These are phyloP conservation scores for Botryobasidium botryosum DNA, from an alignment of 768 basidiomycete species.

Conservation along the genomic window DNA sequence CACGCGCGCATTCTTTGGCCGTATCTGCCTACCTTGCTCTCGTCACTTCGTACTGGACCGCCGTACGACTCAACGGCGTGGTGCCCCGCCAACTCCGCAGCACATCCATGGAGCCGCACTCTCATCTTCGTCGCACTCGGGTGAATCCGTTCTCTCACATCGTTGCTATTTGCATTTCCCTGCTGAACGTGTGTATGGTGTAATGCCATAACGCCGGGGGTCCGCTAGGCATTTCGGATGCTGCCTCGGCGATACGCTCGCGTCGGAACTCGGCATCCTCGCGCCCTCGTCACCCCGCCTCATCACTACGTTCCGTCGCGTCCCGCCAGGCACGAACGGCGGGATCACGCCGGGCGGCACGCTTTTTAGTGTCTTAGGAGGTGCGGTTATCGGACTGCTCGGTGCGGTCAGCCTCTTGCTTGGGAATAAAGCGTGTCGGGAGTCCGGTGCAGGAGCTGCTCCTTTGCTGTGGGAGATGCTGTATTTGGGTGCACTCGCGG, in stretches of 20 bases:
- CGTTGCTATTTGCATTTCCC: constrained; percentile 1
- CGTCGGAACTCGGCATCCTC: constrained; percentile 84
- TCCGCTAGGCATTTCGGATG: constrained; percentile 62
- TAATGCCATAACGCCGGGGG: neutral
- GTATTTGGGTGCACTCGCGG: constrained; percentile 47
- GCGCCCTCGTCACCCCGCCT: constrained; percentile 41
- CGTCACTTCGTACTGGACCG: neutral
- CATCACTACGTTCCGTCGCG: constrained; percentile 55
- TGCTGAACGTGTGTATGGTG: neutral
- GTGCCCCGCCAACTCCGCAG: constrained; percentile 38
- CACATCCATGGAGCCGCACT: constrained; percentile 37
- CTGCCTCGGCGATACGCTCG: constrained; percentile 82
- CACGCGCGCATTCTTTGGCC: too few relatives aligned
- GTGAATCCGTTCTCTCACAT: constrained; percentile 30
- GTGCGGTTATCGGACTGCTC: constrained; percentile 47
- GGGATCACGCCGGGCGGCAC: constrained; percentile 66
- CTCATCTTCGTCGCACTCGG: constrained; percentile 52
- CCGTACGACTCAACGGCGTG: too few relatives aligned
- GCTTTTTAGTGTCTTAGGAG: constrained; percentile 53
- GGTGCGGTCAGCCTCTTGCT: constrained; percentile 37
- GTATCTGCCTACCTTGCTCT: neutral
- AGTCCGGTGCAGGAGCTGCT: constrained; percentile 4
- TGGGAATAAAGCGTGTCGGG: constrained; percentile 43
- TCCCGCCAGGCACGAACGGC: constrained; percentile 86
- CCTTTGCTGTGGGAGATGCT: constrained; percentile 25